Conservation (phyloP, 1,139 yeast species). For the Pichia sp. region DNA sequence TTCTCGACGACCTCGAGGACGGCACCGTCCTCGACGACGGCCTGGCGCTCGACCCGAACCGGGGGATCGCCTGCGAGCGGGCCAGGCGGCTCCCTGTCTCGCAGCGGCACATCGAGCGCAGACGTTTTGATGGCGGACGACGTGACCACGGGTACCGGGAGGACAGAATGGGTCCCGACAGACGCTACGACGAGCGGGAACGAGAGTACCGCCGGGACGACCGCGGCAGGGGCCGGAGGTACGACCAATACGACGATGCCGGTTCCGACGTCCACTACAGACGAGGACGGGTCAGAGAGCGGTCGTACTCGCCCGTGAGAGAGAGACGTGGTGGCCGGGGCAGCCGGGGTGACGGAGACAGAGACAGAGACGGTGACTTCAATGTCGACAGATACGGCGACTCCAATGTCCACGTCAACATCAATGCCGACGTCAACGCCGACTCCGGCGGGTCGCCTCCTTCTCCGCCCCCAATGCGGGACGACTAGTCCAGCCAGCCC, state of each 20-base stretch:
- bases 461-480: conserved; percentile 2
- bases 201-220: conserved; percentile 11
- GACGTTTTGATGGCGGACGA: conserved; percentile 8
- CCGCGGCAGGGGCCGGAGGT: conserved; percentile 20
- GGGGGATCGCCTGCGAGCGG: conserved; percentile 48
- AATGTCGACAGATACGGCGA: background rate
- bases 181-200: conserved; percentile 15
- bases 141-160: conserved; percentile 8
- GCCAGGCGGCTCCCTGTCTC: conserved; percentile 54
- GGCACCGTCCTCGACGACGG: conserved; percentile 28
- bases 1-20: conserved; percentile 48
- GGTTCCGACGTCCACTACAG: too few species aligned
- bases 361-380: too few species aligned
- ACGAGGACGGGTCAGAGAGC: conserved; percentile 1
- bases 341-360: background rate
- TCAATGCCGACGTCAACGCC: background rate
- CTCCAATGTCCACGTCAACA: background rate
- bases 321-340: background rate
- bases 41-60: conserved; percentile 37
- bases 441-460: background rate
- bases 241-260: too few species aligned
- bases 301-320: conserved; percentile 7
- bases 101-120: conserved; percentile 15
- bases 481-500: background rate
- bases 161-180: conserved; percentile 17